Conservation (phyloP, 1,284 basidiomycete genomes). For the Ustilago trichophora region DNA sequence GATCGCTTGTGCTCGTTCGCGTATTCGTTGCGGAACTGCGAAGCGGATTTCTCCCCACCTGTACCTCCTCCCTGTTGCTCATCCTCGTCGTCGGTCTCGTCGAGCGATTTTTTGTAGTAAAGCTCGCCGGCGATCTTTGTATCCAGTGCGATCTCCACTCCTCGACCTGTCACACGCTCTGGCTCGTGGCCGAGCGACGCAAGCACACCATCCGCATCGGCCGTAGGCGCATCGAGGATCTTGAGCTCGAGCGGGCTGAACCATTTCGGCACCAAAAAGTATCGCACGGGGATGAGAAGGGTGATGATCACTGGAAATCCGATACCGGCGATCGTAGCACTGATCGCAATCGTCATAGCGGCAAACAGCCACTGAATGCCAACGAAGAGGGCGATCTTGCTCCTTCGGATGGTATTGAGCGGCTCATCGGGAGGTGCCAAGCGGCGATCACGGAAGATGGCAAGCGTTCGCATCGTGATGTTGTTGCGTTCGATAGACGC, state of each 20-base stretch:
- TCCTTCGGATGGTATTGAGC: slow-evolving; percentile 77
- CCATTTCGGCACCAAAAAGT: slow-evolving; percentile 77
- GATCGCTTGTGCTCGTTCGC: slow-evolving; percentile 9
- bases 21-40: slow-evolving; percentile 13
- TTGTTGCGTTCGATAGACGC: slow-evolving; percentile 80
- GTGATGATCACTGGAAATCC: slow-evolving; percentile 92
- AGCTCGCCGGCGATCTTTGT: slow-evolving; percentile 53
- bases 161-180: slow-evolving; percentile 54
- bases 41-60: slow-evolving; percentile 19
- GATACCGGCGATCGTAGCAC: slow-evolving; percentile 81
- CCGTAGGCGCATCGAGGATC: slow-evolving; percentile 86
- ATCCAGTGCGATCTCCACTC: slow-evolving; percentile 53
- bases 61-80: background rate
- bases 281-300: slow-evolving; percentile 83
- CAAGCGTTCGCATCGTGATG: slow-evolving; percentile 83
- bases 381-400: slow-evolving; percentile 80
- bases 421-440: slow-evolving; percentile 68
- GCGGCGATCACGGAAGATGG: slow-evolving; percentile 77
- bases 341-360: slow-evolving; percentile 87
- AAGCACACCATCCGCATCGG: slow-evolving; percentile 69
- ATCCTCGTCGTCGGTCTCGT: slow-evolving; percentile 27
- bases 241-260: slow-evolving; percentile 83
- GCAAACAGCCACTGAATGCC: slow-evolving; percentile 84
- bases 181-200: slow-evolving; percentile 58
- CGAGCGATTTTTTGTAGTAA: slow-evolving; percentile 35